Evolutionary conservation across 1,284 basidiomycete genomes (phyloP), one percentile per base, ranked within the genome.

Genomic region (Trametes pubescens): DNA sequence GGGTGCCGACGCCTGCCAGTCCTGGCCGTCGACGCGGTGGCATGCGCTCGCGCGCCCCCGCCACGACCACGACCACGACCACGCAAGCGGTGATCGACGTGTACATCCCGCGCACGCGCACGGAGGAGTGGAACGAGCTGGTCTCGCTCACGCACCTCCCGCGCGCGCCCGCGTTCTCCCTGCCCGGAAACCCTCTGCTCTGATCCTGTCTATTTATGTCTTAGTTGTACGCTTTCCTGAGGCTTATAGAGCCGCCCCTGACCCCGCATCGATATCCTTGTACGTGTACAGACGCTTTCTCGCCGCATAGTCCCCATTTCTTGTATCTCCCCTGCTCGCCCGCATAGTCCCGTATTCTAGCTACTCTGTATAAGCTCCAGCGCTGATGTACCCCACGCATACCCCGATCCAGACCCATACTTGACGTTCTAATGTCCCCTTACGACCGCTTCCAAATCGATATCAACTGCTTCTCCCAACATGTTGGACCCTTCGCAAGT

Each of bases 101-200:
- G 0, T 51, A 51, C 22, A 52, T 66, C 47, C 44, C 55, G 21
- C 65, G 61, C 24, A 51, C 61, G 55, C 18, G 24, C 35, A 48
- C 65, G 51, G 29, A 51, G 21, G 65, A 66, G 59, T 66, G 65
- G 65, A 35, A 29, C 51, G 65, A 61, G 51, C 58, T 66, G 52
- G 65, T 57, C 32, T 57, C 54, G 49, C 32, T 57, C 26, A 62
- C 61, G 14, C 61, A 57, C 44, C 55, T 57, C 46, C 60, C 54
- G 13, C 61, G 56, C 49, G 48, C 61, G 40, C 38, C 29, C 10
- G 10, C 26, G 0, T 26, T 16, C 4, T 34, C 54, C 22, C 13
- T 32, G 16, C 14, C 22, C 35, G 10, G 47, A 3, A 32, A 32
- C 34, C 18, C 29, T 11, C 49, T 35, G 49, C 26, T 10, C 21